A percentile compares a stretch with the other conserved stretches of the same genome.
Conservation (phyloP, 2,329 filamentous ascomycete genomes). For the Capronia americana region DNA sequence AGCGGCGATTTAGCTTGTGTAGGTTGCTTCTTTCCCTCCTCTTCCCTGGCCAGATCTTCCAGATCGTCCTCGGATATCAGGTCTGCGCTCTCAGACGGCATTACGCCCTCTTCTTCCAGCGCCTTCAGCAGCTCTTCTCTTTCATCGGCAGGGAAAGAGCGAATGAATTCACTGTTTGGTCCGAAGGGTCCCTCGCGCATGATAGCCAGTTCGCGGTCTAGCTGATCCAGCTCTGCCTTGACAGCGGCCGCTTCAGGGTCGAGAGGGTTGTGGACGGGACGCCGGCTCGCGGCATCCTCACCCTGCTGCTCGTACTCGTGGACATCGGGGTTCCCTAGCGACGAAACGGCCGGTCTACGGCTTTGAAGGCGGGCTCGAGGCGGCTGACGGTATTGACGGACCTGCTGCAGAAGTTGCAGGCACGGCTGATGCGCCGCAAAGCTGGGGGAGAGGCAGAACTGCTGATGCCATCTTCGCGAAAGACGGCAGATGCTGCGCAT, state of each 20-base stretch:
- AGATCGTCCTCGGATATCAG: conserved; percentile 51
- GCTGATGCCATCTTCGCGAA: conserved; percentile 41
- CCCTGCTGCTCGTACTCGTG: conserved; percentile 53
- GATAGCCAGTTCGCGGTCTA: conserved; percentile 50
- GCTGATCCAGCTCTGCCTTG: conserved; percentile 47
- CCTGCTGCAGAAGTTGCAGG: conserved; percentile 35
- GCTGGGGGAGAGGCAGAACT: conserved; percentile 39
- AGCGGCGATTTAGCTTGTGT: conserved; percentile 27
- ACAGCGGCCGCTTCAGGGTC: conserved; percentile 47
- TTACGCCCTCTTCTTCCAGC: conserved; percentile 48
- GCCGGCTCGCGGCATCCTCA: conserved; percentile 45
- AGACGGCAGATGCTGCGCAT: conserved; percentile 40
- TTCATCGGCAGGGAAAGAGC: conserved; percentile 50
- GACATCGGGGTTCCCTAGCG: conserved; percentile 48
- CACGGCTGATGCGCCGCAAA: conserved; percentile 38
- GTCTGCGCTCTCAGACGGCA: conserved; percentile 43
- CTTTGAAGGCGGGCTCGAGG: conserved; percentile 26
- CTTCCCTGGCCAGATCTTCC: conserved; percentile 44
- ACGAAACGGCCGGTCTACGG: conserved; percentile 13
- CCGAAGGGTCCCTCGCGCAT: conserved; percentile 52
- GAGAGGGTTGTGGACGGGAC: conserved; percentile 49
- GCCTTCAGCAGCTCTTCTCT: conserved; percentile 51
- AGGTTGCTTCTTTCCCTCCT: conserved; percentile 25
- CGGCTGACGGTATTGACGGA: conserved; percentile 34
- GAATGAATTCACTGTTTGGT: conserved; percentile 53